phyloP scores from a whole-genome alignment of 768 basidiomycete genomes.

The Macrocybe gigantea region DNA sequence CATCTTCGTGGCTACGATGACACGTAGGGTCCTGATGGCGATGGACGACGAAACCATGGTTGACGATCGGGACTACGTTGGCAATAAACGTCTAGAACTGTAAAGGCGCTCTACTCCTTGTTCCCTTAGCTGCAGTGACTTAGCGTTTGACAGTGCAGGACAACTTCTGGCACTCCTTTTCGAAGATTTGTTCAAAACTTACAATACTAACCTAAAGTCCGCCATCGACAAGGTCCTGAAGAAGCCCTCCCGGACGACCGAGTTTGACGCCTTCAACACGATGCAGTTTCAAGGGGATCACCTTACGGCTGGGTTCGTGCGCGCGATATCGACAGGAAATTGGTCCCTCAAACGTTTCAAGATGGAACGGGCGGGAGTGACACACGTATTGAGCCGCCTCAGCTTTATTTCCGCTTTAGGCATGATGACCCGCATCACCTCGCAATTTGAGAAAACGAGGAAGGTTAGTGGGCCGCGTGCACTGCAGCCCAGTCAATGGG shows the following conservation, averaged over 20 bases:
- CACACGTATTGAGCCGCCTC: conserved; percentile 91
- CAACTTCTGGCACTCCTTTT: conserved; percentile 94
- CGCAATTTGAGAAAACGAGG: conserved; percentile 98
- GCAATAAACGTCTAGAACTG: conserved; percentile 98
- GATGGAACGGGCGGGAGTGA: conserved; percentile 98
- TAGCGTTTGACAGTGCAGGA: conserved; percentile 62
- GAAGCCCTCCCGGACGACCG: conserved; percentile 89
- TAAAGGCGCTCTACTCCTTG: conserved; percentile 33
- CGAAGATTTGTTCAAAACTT: conserved; percentile 98
- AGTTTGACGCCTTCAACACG: conserved; percentile 91
- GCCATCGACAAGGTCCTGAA: conserved; percentile 97
- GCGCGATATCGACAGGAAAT: conserved; percentile 97
- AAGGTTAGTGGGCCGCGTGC: conserved; percentile 98
- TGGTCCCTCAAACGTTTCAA: conserved; percentile 99
- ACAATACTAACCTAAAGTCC: conserved; percentile 91
- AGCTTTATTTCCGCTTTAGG: conserved; percentile 97
- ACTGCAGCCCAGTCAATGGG: conserved; percentile 98
- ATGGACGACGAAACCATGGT: conserved; percentile 97
- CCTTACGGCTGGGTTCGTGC: conserved; percentile 91
- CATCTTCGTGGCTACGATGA: conserved; percentile 97
- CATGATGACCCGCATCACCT: conserved; percentile 99
- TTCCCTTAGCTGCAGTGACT: not conserved
- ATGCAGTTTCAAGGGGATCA: conserved; percentile 97
- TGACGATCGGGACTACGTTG: conserved; percentile 98
- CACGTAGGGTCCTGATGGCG: conserved; percentile 90